Conservation (phyloP, 768 basidiomycete genomes). For the Boletus patriciae region DNA sequence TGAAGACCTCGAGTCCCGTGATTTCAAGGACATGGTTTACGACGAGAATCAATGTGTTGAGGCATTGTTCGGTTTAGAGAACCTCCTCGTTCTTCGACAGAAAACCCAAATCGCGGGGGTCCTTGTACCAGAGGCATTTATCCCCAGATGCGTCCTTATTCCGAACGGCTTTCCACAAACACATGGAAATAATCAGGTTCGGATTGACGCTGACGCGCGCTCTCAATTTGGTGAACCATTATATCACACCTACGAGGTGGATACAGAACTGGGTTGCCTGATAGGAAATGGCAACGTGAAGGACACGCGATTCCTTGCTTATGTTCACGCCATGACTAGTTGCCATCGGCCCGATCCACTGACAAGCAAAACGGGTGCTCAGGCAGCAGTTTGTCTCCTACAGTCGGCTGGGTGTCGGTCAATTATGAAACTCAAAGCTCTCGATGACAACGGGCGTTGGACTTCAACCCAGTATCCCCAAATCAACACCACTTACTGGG, state of each 20-base stretch:
- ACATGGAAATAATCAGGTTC: neutral
- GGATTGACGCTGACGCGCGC: neutral
- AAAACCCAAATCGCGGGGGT: neutral
- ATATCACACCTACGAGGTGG: neutral
- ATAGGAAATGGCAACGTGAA: neutral
- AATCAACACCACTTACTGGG: neutral
- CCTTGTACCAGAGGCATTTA: neutral
- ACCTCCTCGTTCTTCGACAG: constrained; percentile 29
- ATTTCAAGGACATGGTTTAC: constrained; percentile 39
- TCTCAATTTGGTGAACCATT: neutral
- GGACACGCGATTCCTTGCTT: neutral
- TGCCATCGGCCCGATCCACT: too few relatives aligned
- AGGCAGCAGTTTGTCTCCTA: neutral
- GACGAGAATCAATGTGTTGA: constrained; percentile 39
- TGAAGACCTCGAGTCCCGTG: constrained; percentile 36
- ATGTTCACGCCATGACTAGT: neutral
- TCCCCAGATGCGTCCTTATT: neutral
- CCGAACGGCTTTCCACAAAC: neutral
- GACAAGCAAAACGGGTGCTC: too few relatives aligned
- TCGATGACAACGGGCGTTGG: neutral
- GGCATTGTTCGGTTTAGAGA: constrained; percentile 42
- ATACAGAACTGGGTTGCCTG: neutral
- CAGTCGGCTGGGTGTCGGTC: constrained; percentile 28
- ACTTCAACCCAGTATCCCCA: neutral
- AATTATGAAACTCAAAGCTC: constrained; percentile 33